These are phyloP conservation scores for Candida labiduridarum DNA, from an alignment of 1,139 yeast genomes.

Conservation along the genomic window DNA sequence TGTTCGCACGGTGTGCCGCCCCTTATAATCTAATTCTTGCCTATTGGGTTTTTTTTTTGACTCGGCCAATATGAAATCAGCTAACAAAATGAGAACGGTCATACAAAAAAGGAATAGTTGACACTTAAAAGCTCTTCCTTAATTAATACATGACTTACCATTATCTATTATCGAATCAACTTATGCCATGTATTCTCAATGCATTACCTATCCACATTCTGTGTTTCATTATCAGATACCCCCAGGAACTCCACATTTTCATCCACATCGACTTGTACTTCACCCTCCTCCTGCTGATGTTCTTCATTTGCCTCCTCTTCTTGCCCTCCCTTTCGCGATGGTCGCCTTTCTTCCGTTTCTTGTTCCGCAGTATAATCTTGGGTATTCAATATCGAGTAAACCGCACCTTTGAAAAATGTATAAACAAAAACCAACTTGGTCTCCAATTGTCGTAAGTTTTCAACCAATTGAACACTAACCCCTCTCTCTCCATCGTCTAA, in stretches of 20 bases:
- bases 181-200: background rate
- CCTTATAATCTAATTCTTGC: background rate
- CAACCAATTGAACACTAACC: conserved; percentile 36
- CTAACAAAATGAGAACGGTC: background rate
- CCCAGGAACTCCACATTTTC: conserved; percentile 6
- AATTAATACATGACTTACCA: background rate
- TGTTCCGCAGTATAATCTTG: conserved; percentile 15
- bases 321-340: conserved; percentile 14
- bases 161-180: background rate
- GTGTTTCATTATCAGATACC: conserved; percentile 2
- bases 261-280: conserved; percentile 3
- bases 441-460: conserved; percentile 59
- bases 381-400: conserved; percentile 50
- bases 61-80: background rate
- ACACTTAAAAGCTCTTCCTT: background rate
- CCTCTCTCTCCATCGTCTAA: conserved; percentile 10
- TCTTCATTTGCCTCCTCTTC: background rate
- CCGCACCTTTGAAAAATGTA: conserved; percentile 70
- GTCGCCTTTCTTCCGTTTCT: conserved; percentile 14
- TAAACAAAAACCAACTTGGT: conserved; percentile 65
- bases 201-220: background rate
- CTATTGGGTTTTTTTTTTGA: background rate
- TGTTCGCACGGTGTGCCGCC: background rate
- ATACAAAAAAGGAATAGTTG: too few relatives aligned
- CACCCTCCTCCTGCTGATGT: conserved; percentile 15